phyloP scores from a whole-genome alignment of 1,284 basidiomycete species.

The Tetrapyrgos nigripes region DNA sequence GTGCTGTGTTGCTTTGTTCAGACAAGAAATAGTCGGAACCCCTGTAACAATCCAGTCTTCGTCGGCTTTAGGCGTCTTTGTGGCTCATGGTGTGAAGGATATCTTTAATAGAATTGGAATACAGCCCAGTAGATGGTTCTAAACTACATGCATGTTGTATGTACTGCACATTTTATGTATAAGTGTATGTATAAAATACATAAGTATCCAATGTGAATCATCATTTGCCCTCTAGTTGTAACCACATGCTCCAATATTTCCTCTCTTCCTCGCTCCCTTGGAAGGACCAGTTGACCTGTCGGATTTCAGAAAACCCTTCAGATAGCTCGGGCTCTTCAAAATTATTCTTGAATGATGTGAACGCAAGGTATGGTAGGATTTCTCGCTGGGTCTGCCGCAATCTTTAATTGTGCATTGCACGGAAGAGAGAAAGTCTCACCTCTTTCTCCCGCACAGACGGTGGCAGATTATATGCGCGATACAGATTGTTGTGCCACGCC shows the following conservation, averaged over 20 bases:
- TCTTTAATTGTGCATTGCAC: not conserved
- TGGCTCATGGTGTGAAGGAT: conserved; percentile 57
- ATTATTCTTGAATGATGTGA: conserved; percentile 61
- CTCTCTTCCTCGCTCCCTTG: conserved; percentile 76
- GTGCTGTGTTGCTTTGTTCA: conserved; percentile 23
- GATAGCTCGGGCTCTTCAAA: conserved; percentile 70
- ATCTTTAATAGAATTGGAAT: conserved; percentile 62
- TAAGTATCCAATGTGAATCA: too few species aligned
- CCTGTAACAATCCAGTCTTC: conserved; percentile 52
- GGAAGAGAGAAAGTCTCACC: conserved; percentile 33
- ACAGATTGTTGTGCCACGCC: conserved; percentile 91
- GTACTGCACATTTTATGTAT: too few species aligned
- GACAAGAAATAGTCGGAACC: conserved; percentile 53
- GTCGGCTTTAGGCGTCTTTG: conserved; percentile 53
- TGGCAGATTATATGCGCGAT: conserved; percentile 72
- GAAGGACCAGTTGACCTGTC: conserved; percentile 81
- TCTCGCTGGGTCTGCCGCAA: conserved; percentile 46
- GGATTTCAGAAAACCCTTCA: conserved; percentile 83
- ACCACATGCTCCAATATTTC: conserved; percentile 80
- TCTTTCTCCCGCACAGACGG: conserved; percentile 44
- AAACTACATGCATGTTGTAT: too few species aligned
- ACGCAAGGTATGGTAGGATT: conserved; percentile 70
- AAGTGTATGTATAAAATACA: too few species aligned
- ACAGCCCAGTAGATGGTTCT: conserved; percentile 61
- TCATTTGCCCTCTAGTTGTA: conserved; percentile 69